Evolutionary conservation across 2,329 filamentous ascomycete genomes (phyloP).

Genomic region (Phyllosticta citriasiana): DNA sequence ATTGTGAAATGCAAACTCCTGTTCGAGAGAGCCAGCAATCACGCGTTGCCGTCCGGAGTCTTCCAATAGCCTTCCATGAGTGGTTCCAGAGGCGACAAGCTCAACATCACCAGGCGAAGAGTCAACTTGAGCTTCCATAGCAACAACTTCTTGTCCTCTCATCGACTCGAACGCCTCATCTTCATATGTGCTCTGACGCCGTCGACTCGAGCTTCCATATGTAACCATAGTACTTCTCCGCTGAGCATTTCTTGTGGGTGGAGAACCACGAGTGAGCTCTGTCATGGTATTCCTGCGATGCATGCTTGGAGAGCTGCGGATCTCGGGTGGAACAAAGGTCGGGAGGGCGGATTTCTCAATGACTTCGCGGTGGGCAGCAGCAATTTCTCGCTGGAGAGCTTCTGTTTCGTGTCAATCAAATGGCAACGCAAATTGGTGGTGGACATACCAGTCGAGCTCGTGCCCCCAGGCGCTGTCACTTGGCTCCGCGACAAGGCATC

Average conservation of each 20-base stretch:
- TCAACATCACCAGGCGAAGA: background rate
- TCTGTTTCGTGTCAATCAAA: background rate
- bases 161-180: background rate
- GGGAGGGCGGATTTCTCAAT: background rate
- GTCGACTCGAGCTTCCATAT: background rate
- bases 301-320: background rate
- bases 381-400: background rate
- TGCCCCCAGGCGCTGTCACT: slow-evolving; percentile 11
- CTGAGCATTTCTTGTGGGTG: background rate
- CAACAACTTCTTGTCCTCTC: background rate
- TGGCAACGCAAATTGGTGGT: background rate
- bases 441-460: slow-evolving; percentile 20
- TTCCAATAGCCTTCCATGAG: background rate
- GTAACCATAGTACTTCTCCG: background rate
- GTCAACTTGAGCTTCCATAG: background rate
- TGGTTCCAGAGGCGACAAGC: background rate
- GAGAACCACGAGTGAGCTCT: background rate
- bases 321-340: background rate
- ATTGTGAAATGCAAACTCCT: slow-evolving; percentile 30
- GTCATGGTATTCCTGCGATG: background rate
- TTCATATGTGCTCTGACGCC: background rate
- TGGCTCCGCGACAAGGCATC: slow-evolving; percentile 13
- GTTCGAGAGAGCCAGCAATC: slow-evolving; percentile 15
- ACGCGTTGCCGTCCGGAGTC: background rate
- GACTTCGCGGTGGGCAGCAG: slow-evolving; percentile 3